Base-by-base conservation (phyloP, 306 rosid genomes). In the Potentilla sterilis region DNA sequence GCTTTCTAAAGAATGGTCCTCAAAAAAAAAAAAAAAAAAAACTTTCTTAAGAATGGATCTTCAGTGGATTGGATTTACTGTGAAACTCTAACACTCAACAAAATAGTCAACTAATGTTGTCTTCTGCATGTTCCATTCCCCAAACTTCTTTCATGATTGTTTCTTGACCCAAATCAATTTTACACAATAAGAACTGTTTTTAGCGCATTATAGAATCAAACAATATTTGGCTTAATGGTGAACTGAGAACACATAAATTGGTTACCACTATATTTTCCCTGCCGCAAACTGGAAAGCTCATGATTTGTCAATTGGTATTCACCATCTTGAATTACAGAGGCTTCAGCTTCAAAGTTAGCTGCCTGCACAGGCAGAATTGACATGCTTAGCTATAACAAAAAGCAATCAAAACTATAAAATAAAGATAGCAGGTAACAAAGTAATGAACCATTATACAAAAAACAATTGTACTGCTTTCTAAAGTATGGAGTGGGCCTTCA, bases 261-360 rank as follows among this genome's bases (percentile, higher is more conserved):
- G n/a, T 40, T 90, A 95, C 97, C 99, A 72, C 97, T 95, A 69
- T 85, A 95, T 81, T 95, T 95, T 75, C 93, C 96, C 82, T 84
- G 93, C 64, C 89, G 89, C 85, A 87, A 78, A 80, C 88, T 86
- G 74, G 97, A 90, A 85, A 92, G 87, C 41, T 64, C 97, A 82
- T 89, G 90, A 80, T 92, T 95, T 43, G 90, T 86, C 83, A 95
- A 81, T 84, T 86, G 97, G 89, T 83, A 95, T 77, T 87, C 93
- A 65, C 92, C 85, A 75, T 83, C 86, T 58, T 86, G 96, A 76
- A 90, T 80, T 57, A 88, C 92, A 79, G 96, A 84, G 69, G 85
- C 90, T 81, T 95, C 97, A 28, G 90, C 89, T 81, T 95, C 99
- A 78, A 88, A 78, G 83, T 92, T 92, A 77, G 92, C 92, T 47